phyloP scores from a whole-genome alignment of 306 rosid genomes.

The Heteromeles arbutifolia region DNA sequence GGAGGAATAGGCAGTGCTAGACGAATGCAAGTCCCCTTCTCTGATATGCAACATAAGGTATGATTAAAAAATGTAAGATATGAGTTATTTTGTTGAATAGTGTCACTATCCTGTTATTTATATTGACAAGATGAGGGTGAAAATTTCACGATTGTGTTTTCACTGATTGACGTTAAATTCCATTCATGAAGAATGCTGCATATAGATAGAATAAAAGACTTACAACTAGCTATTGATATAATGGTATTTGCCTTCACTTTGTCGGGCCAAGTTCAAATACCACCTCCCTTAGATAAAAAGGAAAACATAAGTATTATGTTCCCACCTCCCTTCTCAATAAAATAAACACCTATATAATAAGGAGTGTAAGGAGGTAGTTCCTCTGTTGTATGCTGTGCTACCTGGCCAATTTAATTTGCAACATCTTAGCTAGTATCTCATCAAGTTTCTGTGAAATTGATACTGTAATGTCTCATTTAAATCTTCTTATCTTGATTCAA shows the following conservation, averaged over 20 bases:
- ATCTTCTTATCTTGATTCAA: no score
- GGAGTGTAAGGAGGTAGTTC: not conserved
- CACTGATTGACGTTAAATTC: not conserved
- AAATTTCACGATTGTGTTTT: not conserved
- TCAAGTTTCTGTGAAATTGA: not conserved
- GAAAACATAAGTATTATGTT: not conserved
- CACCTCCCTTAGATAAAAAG: not conserved
- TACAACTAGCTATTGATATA: not conserved
- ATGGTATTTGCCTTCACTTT: not conserved
- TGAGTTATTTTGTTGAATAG: not conserved
- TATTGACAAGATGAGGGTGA: not conserved
- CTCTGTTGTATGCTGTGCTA: not conserved
- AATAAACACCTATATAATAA: not conserved
- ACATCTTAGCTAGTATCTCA: not conserved
- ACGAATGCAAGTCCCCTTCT: slow-evolving; percentile 90
- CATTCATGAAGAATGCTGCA: not conserved
- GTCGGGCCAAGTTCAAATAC: not conserved
- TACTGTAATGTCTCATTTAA: not conserved
- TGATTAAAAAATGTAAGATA: slow-evolving; percentile 11
- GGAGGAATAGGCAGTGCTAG: slow-evolving; percentile 91
- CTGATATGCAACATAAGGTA: slow-evolving; percentile 74
- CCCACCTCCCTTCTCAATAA: not conserved
- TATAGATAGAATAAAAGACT: not conserved
- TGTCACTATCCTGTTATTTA: not conserved
- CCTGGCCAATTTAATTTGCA: not conserved